Base-by-base conservation (phyloP, 2,329 filamentous ascomycete genomes). In the Colletotrichum sp. region DNA sequence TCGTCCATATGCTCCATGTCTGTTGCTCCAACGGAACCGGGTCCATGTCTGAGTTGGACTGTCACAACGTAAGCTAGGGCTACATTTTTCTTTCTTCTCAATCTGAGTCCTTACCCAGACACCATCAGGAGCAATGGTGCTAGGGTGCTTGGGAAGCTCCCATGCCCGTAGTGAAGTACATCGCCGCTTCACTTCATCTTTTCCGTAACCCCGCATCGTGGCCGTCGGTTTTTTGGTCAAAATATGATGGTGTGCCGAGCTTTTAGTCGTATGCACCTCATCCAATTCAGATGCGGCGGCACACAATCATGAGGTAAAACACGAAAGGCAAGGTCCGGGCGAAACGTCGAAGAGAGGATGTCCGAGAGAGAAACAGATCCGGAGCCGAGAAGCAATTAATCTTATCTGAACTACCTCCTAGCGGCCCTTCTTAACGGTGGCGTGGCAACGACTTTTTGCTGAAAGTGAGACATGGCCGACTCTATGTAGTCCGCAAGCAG, bases 71-170 rank as follows among this genome's bases (percentile, higher is more conserved):
- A 12, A 74, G 59, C 16, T 28, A 15, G 55, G 26, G 9, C 15
- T 39, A 7, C n/a, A 18, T 28, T 26, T 34, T 34, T 21, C 30
- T n/a, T 8, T 10, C 62, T 9, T 30, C 13, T 24, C 34, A n/a
- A 44, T 30, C 24, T 6, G 62, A 34, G 16, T 6, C 13, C 21
- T 80, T 81, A 77, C 72, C 86, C 86, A 88, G 32, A 88, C 84
- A 78, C 88, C 79, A 16, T 84, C 82, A 3, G 87, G 87, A 16
- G 88, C 88, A 44, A 89, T 81, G 10, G 87, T 84, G 9, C 86
- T 86, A 7, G 85, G 84, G 79, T 88, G 86, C 81, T 88, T 89
- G 9, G 86, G 87, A 36, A 89, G 81, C 76, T 88, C 82, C 88
- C 88, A 89, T 67, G 87, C 83, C 30, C 82, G 82, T 18, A 86